Evolutionary conservation across 164 flowering plant species (phyloP).

Genomic region (Piper longum): DNA sequence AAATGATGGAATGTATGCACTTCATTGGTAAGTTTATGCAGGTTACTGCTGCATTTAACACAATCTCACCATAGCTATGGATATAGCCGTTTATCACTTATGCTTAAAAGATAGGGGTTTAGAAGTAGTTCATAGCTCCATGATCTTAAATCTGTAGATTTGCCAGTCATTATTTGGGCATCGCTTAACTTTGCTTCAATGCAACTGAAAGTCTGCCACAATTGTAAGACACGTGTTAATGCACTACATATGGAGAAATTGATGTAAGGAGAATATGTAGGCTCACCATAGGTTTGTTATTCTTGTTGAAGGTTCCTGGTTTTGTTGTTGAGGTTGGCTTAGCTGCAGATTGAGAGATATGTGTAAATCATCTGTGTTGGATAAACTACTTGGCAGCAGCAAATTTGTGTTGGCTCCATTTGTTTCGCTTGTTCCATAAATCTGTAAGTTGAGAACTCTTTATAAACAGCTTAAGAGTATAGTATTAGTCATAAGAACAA

Average conservation of each 20-base stretch:
- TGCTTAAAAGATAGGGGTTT: too few species aligned
- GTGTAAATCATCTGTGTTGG: slow-evolving; percentile 26
- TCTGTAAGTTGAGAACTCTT: slow-evolving; percentile 18
- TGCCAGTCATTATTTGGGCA: too few species aligned
- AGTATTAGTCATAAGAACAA: too few species aligned
- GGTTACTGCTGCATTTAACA: too few species aligned
- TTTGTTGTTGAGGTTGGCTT: slow-evolving; percentile 59
- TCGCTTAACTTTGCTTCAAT: slow-evolving; percentile 1
- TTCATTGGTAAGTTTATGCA: too few species aligned
- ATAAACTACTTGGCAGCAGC: slow-evolving; percentile 20
- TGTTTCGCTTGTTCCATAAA: slow-evolving; percentile 36
- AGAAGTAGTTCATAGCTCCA: too few species aligned
- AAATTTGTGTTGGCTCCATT: slow-evolving; percentile 26
- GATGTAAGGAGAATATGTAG: neutral
- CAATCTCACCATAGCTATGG: too few species aligned
- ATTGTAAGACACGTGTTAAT: too few species aligned
- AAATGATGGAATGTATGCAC: too few species aligned
- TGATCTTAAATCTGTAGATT: too few species aligned
- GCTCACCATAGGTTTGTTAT: too few species aligned
- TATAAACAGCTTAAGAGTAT: neutral
- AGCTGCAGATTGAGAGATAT: slow-evolving; percentile 56
- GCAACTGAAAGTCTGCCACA: slow-evolving; percentile 17
- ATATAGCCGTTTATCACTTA: too few species aligned
- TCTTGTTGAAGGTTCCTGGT: slow-evolving; percentile 19
- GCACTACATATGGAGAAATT: slow-evolving; percentile 41